These are phyloP conservation scores for Rhododendron vialii DNA, from an alignment of 148 eudicot genomes.

Conservation along the genomic window DNA sequence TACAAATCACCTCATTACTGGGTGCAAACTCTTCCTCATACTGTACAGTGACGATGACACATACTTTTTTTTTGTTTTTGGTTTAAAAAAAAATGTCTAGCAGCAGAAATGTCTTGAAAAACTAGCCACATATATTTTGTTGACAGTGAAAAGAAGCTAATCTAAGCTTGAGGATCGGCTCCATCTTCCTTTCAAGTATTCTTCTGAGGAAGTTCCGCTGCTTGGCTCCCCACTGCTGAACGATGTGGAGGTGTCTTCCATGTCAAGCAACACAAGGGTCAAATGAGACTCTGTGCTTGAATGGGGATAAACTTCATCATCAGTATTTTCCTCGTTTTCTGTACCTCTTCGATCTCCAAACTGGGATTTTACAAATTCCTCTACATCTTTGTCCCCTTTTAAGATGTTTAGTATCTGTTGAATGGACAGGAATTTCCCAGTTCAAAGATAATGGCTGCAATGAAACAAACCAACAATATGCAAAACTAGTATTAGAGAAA, in stretches of 20 bases:
- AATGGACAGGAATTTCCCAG: background rate
- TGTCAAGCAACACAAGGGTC: constrained; percentile 59
- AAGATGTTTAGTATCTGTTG: constrained; percentile 56
- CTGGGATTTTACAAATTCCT: constrained; percentile 29
- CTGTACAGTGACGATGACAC: background rate
- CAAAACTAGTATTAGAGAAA: background rate
- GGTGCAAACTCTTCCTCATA: constrained; percentile 9
- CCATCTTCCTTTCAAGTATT: constrained; percentile 54
- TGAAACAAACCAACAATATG: background rate
- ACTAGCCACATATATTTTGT: too few relatives aligned
- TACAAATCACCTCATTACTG: constrained; percentile 9
- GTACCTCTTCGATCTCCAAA: constrained; percentile 20
- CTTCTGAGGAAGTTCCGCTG: constrained; percentile 48
- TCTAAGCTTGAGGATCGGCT: constrained; percentile 47
- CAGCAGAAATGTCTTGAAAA: background rate
- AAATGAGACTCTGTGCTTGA: constrained; percentile 51
- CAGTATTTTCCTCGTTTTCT: constrained; percentile 31
- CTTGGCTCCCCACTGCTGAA: constrained; percentile 48
- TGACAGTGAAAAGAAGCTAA: constrained; percentile 17
- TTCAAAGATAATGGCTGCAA: too few relatives aligned
- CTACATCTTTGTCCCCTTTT: constrained; percentile 47
- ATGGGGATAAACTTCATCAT: constrained; percentile 72
- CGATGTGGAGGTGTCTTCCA: constrained; percentile 47
- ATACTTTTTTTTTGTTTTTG: too few relatives aligned
- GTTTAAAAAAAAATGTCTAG: too few relatives aligned